phyloP scores from a whole-genome alignment of 371 early-diverging fungal genomes.

The Polyrhizophydium stewartii region DNA sequence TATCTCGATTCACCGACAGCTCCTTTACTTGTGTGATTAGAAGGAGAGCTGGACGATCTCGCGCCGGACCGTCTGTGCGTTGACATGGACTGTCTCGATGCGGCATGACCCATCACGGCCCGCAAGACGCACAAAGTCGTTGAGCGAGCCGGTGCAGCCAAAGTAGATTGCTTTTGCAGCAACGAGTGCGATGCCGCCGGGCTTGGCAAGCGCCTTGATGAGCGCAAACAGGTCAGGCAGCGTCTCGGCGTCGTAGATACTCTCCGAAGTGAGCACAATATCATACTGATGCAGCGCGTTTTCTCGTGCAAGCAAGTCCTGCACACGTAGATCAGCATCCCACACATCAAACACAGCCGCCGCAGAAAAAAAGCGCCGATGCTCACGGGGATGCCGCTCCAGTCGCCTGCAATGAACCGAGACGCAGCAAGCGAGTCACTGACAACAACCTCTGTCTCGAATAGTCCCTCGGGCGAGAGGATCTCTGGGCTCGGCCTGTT shows the following conservation, averaged over 20 bases:
- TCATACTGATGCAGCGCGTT: conserved; percentile 58
- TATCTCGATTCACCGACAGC: no score
- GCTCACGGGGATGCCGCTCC: conserved; percentile 20
- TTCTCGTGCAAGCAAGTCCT: background rate
- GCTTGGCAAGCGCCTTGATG: conserved; percentile 60
- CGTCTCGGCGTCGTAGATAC: conserved; percentile 74
- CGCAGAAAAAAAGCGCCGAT: no score
- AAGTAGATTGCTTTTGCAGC: conserved; percentile 94
- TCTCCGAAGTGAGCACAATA: conserved; percentile 88
- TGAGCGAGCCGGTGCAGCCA: conserved; percentile 58
- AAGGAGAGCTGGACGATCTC: conserved; percentile 65
- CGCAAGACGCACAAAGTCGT: conserved; percentile 65
- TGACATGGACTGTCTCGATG: conserved; percentile 56
- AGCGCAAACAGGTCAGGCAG: conserved; percentile 52
- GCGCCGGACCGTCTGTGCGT: conserved; percentile 63
- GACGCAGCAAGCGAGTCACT: background rate
- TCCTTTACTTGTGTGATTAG: no score
- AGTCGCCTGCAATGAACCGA: conserved; percentile 24
- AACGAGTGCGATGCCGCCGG: conserved; percentile 68
- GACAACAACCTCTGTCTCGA: conserved; percentile 31
- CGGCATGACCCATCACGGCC: conserved; percentile 53
- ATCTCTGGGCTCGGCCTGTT: conserved; percentile 41
- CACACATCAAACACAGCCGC: no score
- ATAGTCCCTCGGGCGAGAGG: conserved; percentile 40
- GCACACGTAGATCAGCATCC: background rate